Base-by-base conservation (phyloP, 2,329 filamentous ascomycete species). In the Calonectria honghensis region DNA sequence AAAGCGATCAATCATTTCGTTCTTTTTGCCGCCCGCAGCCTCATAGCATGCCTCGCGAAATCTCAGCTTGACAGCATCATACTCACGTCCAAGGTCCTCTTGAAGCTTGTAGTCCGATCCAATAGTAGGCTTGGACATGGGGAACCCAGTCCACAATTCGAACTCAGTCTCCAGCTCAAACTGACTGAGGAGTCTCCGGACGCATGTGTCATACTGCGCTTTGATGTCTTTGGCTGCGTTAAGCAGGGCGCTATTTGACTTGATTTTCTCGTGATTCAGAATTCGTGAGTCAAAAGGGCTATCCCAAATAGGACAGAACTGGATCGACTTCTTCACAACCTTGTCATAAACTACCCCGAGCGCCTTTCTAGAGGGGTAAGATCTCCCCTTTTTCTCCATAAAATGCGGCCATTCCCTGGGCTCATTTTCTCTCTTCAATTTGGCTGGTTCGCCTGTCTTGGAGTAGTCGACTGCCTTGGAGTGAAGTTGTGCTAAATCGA, bases 381-480 rank as follows among this genome's bases (percentile, higher is more conserved):
- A 87, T 18, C 86, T 89, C 9, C 37, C 24, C 31, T 76, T 82
- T 81, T 93, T 95, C 82, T 96, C 94, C 93, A 97, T 96, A 82
- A 96, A 98, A 83, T 98, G 96, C 0, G 96, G 97, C 90, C 92
- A 98, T 69, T 79, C 86, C 7, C 80, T 87, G 0, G 94, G 92
- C n/a, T 88, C 87, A 5, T 97, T 86, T 0, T 89, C 86, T 50
- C 86, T 85, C 9, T 88, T 87, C 87, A 98, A 94, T 27, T 89
- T 85, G 0, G 96, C 96, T 0, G 94, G 91, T 13, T 93, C 89
- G 0, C 97, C 97, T 1, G 95, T 96, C 86, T 99, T 99, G 57
- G 95, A 93, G 82, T 97, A 99, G 83, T 99, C 97, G 0, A 99
- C 97, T 0, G 97, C 96, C 79, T 93, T 92, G 0, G 97, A 98